Conservation (phyloP, 2,329 filamentous ascomycete species). For the Pseudogymnoascus sp. region DNA sequence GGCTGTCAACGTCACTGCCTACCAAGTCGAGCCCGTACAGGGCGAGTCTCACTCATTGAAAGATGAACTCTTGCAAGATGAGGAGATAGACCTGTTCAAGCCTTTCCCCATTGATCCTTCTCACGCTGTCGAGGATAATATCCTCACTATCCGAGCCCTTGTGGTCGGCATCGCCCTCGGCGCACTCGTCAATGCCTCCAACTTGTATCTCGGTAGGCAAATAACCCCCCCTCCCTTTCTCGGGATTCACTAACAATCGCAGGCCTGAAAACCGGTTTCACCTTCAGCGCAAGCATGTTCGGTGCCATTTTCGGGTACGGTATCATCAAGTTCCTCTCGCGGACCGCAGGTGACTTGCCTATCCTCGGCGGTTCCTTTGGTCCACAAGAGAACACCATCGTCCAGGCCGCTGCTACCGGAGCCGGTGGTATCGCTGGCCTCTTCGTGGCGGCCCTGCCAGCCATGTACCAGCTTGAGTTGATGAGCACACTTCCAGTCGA, state of each 20-base stretch:
- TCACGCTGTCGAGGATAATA: slow-evolving; percentile 36
- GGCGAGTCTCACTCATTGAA: slow-evolving; percentile 11
- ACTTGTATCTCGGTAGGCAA: slow-evolving; percentile 47
- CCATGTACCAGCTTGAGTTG: slow-evolving; percentile 46
- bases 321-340: slow-evolving; percentile 46
- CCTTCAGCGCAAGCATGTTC: slow-evolving; percentile 40
- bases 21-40: background rate
- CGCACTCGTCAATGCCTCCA: slow-evolving; percentile 52
- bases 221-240: slow-evolving; percentile 27
- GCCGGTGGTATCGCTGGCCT: slow-evolving; percentile 48
- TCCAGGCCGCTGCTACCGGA: slow-evolving; percentile 51
- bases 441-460: slow-evolving; percentile 51
- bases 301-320: slow-evolving; percentile 52
- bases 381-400: slow-evolving; percentile 53
- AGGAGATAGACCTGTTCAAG: slow-evolving; percentile 10
- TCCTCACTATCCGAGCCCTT: slow-evolving; percentile 47
- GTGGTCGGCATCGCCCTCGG: slow-evolving; percentile 47
- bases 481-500: slow-evolving; percentile 39
- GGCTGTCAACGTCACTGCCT: background rate
- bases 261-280: slow-evolving; percentile 45
- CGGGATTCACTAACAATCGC: slow-evolving; percentile 16
- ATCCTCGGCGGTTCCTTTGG: slow-evolving; percentile 47
- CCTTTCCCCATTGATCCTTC: slow-evolving; percentile 35
- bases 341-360: slow-evolving; percentile 39
- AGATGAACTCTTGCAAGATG: slow-evolving; percentile 11